A percentile compares a stretch with the other conserved stretches of the same genome.
phyloP scores from a whole-genome alignment of 768 basidiomycete genomes.

The Auricularia sp. region DNA sequence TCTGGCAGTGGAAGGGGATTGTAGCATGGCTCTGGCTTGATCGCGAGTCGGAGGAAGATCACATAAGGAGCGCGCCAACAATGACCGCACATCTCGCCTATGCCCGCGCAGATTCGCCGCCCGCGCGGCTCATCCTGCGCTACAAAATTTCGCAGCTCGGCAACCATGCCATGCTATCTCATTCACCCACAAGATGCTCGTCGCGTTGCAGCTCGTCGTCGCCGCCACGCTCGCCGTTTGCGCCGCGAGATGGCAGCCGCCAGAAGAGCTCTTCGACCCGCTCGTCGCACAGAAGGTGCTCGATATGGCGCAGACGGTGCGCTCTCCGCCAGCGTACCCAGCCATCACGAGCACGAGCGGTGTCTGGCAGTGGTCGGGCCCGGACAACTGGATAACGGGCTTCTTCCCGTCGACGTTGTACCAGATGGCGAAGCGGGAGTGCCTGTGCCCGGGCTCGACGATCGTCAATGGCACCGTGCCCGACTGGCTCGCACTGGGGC shows the following conservation, averaged over 20 bases:
- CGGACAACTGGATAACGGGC: slow-evolving; percentile 57
- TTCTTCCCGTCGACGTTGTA: slow-evolving; percentile 57
- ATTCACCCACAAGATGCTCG: not conserved
- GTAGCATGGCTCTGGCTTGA: no score
- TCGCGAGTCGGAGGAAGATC: no score
- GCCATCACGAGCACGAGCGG: slow-evolving; percentile 37
- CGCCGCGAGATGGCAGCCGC: slow-evolving; percentile 15
- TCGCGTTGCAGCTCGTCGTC: not conserved
- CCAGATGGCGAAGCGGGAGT: slow-evolving; percentile 42
- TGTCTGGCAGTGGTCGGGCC: slow-evolving; percentile 27
- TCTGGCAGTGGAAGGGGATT: no score
- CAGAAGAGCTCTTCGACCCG: slow-evolving; percentile 46
- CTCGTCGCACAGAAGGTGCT: slow-evolving; percentile 50
- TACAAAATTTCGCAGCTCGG: no score
- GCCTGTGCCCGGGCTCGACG: slow-evolving; percentile 33
- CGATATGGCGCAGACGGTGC: slow-evolving; percentile 36
- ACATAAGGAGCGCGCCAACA: no score
- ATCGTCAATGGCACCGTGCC: slow-evolving; percentile 28
- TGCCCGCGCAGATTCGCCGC: no score
- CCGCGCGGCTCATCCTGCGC: no score
- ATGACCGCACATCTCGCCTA: no score
- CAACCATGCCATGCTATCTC: no score
- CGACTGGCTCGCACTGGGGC: slow-evolving; percentile 44
- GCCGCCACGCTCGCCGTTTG: not conserved
- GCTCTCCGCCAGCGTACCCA: slow-evolving; percentile 40